Percentiles rank a stretch among this genome's conserved stretches.
phyloP scores from a whole-genome alignment of 345 rosid species.

The Rhodamnia rubescens region DNA sequence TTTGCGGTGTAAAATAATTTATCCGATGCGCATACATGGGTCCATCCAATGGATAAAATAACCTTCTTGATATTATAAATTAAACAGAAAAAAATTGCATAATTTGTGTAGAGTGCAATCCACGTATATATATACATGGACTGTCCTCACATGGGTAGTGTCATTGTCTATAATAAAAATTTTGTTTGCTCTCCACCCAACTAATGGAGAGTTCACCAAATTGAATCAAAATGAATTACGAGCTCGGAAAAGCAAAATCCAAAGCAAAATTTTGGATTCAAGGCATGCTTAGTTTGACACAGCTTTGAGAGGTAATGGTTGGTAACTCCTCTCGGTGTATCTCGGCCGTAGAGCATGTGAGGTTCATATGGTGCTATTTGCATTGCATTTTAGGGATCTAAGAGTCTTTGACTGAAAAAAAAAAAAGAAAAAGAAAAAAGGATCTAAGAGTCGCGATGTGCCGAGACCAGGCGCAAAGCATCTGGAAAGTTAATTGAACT shows the following conservation, averaged over 20 bases:
- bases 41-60: background rate
- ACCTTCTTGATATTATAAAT: background rate
- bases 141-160: background rate
- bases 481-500: background rate
- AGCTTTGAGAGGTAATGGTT: too few relatives aligned
- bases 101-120: slow-evolving; percentile 2
- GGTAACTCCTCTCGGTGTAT: too few relatives aligned
- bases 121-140: background rate
- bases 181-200: background rate
- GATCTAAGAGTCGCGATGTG: background rate
- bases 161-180: background rate
- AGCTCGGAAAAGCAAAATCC: background rate
- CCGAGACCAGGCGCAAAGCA: background rate
- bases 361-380: too few relatives aligned
- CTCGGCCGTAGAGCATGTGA: too few relatives aligned
- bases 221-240: background rate
- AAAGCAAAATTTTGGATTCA: too few relatives aligned
- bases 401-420: too few relatives aligned
- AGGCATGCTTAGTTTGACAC: too few relatives aligned
- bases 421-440: too few relatives aligned
- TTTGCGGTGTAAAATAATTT: background rate
- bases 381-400: too few relatives aligned
- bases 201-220: background rate
- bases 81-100: background rate
- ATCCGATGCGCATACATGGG: background rate